phyloP scores from a whole-genome alignment of 805 yeast genomes.

The Kodamaea restingae region DNA sequence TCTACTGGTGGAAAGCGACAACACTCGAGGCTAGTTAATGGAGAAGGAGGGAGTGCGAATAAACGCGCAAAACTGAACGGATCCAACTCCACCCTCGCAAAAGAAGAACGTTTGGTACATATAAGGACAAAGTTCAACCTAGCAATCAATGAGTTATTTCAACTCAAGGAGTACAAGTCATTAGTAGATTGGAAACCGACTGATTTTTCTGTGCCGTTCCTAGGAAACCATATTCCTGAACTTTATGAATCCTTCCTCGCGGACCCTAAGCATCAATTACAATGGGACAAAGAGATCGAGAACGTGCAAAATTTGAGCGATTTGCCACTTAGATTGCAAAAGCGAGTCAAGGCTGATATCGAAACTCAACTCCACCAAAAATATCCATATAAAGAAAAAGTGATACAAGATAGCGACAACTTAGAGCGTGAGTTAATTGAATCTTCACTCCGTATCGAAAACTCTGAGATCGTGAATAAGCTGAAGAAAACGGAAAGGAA shows the following conservation, averaged over 20 bases:
- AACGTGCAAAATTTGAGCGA: conserved; percentile 20
- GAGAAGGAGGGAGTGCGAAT: not conserved
- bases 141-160: conserved; percentile 58
- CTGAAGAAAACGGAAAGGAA: not conserved
- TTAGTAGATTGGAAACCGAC: conserved; percentile 59
- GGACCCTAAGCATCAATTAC: conserved; percentile 22
- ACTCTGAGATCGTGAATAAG: not conserved
- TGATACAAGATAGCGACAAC: conserved; percentile 20
- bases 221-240: conserved; percentile 27
- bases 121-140: conserved; percentile 45
- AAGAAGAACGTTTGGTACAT: conserved; percentile 32
- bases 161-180: conserved; percentile 57
- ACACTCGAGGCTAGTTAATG: not conserved
- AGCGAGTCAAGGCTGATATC: conserved; percentile 32
- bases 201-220: conserved; percentile 25
- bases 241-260: conserved; percentile 29
- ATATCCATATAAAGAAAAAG: conserved; percentile 34
- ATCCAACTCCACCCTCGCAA: conserved; percentile 2
- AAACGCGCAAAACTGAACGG: conserved; percentile 3
- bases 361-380: conserved; percentile 27
- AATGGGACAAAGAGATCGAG: conserved; percentile 31
- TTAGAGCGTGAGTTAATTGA: conserved; percentile 19
- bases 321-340: conserved; percentile 39
- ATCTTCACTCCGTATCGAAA: conserved; percentile 1
- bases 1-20: conserved; percentile 5